Evolutionary conservation across 345 rosid genomes (phyloP), one percentile per base, ranked within the genome.

Genomic region (Raphanus raphanistrum): DNA sequence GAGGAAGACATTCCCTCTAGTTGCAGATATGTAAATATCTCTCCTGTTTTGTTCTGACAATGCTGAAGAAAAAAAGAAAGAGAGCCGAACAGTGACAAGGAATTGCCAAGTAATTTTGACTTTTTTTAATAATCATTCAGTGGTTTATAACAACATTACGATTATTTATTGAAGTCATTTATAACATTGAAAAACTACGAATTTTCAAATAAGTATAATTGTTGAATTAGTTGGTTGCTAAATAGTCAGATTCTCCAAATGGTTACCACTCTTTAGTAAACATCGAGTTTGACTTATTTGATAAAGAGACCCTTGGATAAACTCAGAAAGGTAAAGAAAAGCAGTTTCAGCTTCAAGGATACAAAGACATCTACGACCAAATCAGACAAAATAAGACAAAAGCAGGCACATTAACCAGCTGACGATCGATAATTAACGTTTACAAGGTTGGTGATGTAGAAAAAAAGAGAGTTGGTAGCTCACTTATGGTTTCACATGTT

Each of bases 1-100:
- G 58, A 63, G 38, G 63, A 78, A 66, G 73, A 12, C 57, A 66
- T 72, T 72, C 29, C 62, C 73, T 72, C 11, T 65, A 78, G 73
- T 48, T 78, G 62, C 81, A 66, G 72, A 66, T 66, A 58, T 78
- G 81, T 78, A 66, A 31, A 72, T 72, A 72, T 58, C 72, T 33
- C 68, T 59, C 63, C 70, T 50, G 45, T 72, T 72, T 58, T 71
- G 38, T 77, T 78, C 59, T 71, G 60, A 71, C 45, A 54, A 54
- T 54, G 71, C 29, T 77, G 27, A 11, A 8, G 8, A 8, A 48
- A 63, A 21, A 36, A 21, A 10, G 3, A 27, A 1, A 21, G 2
- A 33, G 66, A 75, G 68, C 54, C 63, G 36, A 62, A 50, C 41
- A 25, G 52, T 17, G 8, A 68, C 21, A 75, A 68, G 45, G 68